phyloP scores from a whole-genome alignment of 192 early-diverging fungal species.

The Coemansia sp. region DNA sequence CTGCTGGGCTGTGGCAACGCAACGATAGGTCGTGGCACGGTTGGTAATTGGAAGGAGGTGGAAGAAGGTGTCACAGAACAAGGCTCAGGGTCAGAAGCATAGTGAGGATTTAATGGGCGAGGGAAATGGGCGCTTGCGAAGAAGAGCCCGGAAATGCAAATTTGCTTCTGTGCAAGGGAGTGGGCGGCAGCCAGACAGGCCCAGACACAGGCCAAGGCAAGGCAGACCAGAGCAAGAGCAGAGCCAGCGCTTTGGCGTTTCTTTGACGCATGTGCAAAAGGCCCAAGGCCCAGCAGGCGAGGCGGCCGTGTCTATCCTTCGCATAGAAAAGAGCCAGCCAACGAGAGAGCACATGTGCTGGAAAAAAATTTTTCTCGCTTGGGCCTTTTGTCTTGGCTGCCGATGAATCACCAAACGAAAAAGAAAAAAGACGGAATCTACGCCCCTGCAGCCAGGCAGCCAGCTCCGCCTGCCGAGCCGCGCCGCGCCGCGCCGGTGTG shows the following conservation, averaged over 20 bases:
- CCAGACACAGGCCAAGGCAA: background rate
- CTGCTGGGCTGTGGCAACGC: background rate
- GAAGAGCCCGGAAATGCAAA: no score
- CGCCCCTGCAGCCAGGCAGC: background rate
- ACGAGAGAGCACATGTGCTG: conserved; percentile 1
- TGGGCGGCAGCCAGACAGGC: no score
- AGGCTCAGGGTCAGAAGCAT: conserved; percentile 1
- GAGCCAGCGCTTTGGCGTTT: no score
- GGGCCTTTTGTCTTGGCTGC: background rate
- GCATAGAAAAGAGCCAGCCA: background rate
- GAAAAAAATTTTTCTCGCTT: background rate
- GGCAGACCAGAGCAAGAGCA: no score
- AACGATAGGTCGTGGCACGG: background rate
- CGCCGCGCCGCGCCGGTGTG: no score
- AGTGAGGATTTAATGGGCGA: background rate
- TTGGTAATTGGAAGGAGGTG: background rate
- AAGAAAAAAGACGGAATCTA: no score
- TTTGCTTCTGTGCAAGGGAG: background rate
- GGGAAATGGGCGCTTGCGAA: no score
- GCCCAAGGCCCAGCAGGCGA: no score
- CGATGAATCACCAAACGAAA: background rate
- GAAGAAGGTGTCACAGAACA: background rate
- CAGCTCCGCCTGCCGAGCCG: background rate
- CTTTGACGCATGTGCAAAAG: no score
- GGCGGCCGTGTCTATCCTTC: background rate